phyloP scores from a whole-genome alignment of 257 asterid species.

The Fraxinus pennsylvanica region DNA sequence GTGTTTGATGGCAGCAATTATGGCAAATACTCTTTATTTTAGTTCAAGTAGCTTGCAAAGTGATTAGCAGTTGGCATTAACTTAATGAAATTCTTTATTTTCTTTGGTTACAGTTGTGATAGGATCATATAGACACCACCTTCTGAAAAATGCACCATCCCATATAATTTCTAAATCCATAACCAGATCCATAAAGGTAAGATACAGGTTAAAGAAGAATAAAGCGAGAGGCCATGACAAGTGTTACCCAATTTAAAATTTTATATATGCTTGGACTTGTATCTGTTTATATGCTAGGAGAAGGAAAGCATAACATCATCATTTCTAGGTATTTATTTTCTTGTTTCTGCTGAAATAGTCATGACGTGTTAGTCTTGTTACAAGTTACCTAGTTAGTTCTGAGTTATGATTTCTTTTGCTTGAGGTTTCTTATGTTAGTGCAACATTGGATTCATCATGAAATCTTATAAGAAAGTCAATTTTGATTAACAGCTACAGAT shows the following conservation, averaged over 20 bases:
- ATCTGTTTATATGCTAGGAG: no score
- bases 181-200: background rate
- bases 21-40: background rate
- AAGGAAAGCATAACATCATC: background rate
- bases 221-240: background rate
- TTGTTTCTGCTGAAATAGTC: background rate
- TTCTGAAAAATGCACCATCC: background rate
- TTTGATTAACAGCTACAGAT: constrained; percentile 16
- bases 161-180: background rate
- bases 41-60: background rate
- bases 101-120: background rate
- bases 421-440: background rate
- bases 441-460: constrained; percentile 3
- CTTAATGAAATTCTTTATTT: background rate
- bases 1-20: background rate
- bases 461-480: constrained; percentile 19
- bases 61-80: background rate
- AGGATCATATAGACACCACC: background rate
- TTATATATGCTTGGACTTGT: background rate
- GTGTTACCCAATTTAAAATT: background rate
- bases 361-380: background rate
- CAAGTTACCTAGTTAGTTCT: background rate
- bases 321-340: background rate
- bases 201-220: background rate
- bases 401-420: background rate